These are phyloP conservation scores for Neurospora tetraspora DNA, from an alignment of 495 filamentous ascomycete genomes.

Conservation along the genomic window DNA sequence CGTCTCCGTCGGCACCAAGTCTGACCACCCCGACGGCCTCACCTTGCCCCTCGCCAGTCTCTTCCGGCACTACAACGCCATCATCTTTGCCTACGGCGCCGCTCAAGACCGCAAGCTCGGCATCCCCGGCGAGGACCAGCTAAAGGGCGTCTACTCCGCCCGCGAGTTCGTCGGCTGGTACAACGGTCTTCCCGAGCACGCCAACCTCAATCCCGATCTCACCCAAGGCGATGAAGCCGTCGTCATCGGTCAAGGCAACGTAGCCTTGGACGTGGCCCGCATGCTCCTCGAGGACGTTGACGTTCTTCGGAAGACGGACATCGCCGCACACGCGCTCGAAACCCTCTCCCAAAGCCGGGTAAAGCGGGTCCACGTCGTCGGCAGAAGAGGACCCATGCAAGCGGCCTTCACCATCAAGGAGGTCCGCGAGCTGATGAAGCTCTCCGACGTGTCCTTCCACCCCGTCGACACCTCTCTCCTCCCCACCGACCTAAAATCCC, in stretches of 20 bases:
- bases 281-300: slow-evolving; percentile 71
- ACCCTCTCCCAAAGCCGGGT: slow-evolving; percentile 62
- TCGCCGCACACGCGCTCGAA: slow-evolving; percentile 72
- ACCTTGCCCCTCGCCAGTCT: slow-evolving; percentile 59
- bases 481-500: slow-evolving; percentile 48
- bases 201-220: slow-evolving; percentile 65
- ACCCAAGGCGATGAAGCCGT: slow-evolving; percentile 72
- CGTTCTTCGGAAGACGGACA: slow-evolving; percentile 70
- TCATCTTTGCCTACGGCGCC: slow-evolving; percentile 89
- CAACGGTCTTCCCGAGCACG: slow-evolving; percentile 83
- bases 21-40: slow-evolving; percentile 27
- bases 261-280: slow-evolving; percentile 85
- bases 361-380: slow-evolving; percentile 73
- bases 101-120: slow-evolving; percentile 67
- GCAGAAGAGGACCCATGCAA: slow-evolving; percentile 82
- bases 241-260: slow-evolving; percentile 90
- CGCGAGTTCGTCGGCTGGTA: slow-evolving; percentile 98
- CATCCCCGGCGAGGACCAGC: slow-evolving; percentile 66
- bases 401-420: slow-evolving; percentile 94
- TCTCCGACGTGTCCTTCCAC: slow-evolving; percentile 63
- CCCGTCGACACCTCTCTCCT: slow-evolving; percentile 54
- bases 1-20: slow-evolving; percentile 58
- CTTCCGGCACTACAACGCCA: slow-evolving; percentile 78
- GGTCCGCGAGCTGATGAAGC: slow-evolving; percentile 70
- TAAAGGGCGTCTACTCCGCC: slow-evolving; percentile 74